Percentiles rank a stretch among this genome's conserved stretches.
Conservation (phyloP, 768 basidiomycete species). For the Guyanaporus albipodus region DNA sequence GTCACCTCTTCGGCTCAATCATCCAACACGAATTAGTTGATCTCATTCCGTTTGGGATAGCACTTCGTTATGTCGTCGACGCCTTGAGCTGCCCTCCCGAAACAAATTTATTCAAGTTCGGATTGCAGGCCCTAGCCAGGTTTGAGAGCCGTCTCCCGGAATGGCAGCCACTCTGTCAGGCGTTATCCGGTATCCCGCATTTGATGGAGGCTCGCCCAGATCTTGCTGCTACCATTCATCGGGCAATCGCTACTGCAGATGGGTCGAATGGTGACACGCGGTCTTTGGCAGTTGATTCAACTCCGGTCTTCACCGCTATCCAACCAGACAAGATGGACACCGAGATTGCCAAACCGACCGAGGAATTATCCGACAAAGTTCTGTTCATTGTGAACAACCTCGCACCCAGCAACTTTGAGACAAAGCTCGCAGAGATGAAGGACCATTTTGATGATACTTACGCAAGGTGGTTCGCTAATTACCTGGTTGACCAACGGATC, state of each 20-base stretch:
- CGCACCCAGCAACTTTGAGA: conserved; percentile 88
- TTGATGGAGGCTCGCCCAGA: conserved; percentile 85
- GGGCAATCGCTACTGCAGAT: conserved; percentile 58
- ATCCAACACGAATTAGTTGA: conserved; percentile 93
- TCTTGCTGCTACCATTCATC: conserved; percentile 63
- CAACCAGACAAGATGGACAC: conserved; percentile 64
- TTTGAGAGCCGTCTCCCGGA: conserved; percentile 86
- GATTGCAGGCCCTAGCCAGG: conserved; percentile 81
- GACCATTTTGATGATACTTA: conserved; percentile 79
- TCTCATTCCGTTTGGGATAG: conserved; percentile 91
- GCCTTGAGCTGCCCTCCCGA: conserved; percentile 88
- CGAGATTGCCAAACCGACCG: conserved; percentile 66
- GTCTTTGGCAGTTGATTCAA: conserved; percentile 38
- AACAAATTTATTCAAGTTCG: conserved; percentile 93
- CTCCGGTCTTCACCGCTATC: conserved; percentile 72
- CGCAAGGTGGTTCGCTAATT: conserved; percentile 96
- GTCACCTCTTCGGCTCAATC: conserved; percentile 91
- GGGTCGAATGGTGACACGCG: conserved; percentile 39
- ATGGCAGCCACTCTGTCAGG: conserved; percentile 91
- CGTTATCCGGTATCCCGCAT: conserved; percentile 82
- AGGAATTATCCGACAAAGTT: conserved; percentile 89
- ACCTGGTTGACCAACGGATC: conserved; percentile 93
- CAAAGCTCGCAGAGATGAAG: conserved; percentile 83
- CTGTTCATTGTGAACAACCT: conserved; percentile 98
- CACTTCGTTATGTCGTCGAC: conserved; percentile 94